These are phyloP conservation scores for Cercospora zeae-maydis DNA, from an alignment of 2,329 filamentous ascomycete genomes.

Conservation along the genomic window DNA sequence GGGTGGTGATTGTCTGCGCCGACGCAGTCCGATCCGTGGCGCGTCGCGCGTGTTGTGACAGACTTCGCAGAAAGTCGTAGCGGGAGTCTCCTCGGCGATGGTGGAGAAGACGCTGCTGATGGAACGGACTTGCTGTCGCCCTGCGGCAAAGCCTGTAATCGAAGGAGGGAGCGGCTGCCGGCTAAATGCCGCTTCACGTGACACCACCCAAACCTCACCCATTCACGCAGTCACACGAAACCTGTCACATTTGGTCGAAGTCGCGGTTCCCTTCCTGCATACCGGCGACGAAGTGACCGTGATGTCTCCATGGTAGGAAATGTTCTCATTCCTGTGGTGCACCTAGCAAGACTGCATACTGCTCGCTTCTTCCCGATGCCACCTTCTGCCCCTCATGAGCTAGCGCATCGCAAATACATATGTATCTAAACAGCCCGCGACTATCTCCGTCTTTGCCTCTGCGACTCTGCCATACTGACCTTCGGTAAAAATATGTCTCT, in stretches of 20 bases:
- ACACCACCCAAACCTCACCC: not conserved
- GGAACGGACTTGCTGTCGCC: constrained; percentile 7
- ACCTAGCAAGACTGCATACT: not conserved
- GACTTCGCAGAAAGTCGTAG: constrained; percentile 10
- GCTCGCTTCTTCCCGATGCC: not conserved
- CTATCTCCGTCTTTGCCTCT: not conserved
- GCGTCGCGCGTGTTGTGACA: constrained; percentile 10
- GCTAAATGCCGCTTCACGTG: not conserved
- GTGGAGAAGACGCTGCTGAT: constrained; percentile 11
- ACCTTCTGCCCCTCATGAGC: constrained; percentile 6
- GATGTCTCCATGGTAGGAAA: not conserved
- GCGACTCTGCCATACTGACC: not conserved
- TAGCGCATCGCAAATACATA: not conserved
- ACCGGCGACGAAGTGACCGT: not conserved
- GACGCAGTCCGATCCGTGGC: constrained; percentile 1
- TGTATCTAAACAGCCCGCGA: not conserved
- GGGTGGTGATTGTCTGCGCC: not conserved
- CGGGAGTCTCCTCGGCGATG: constrained; percentile 14
- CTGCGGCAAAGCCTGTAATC: constrained; percentile 2
- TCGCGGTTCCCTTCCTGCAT: not conserved
- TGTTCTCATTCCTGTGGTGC: not conserved
- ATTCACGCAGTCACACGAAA: not conserved
- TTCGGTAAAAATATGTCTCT: constrained; percentile 16
- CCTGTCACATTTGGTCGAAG: not conserved
- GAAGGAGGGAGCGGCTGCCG: not conserved